Base-by-base conservation (phyloP, 2,329 filamentous ascomycete genomes). In the Colletotrichum trifolii region DNA sequence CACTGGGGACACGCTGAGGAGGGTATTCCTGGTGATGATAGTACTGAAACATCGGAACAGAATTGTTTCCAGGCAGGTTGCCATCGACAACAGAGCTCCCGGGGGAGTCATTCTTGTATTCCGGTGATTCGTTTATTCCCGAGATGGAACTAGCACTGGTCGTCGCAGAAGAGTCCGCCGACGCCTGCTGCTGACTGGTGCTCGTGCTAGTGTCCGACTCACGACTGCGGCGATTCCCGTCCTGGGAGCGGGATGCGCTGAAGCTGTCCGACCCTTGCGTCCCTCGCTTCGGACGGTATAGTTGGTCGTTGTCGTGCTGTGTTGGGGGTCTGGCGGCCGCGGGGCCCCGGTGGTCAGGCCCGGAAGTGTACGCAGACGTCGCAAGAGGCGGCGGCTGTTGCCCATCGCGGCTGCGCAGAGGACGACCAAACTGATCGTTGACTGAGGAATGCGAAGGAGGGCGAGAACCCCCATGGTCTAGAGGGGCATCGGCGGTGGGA, bases 31-130 rank as follows among this genome's bases (percentile, higher is more conserved):
- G 81, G 69, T 87, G 87, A 69, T 89, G 87, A 69, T 89, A 85
- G 69, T 90, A 89, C 71, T 89, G 87, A 59, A 89, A 82, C 67
- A 83, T 83, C 10, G 87, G 85, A 8, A 89, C 83, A 4, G 80
- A 75, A 58, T 80, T 78, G 67, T 74, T 78, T 59, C 75, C 78
- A 6, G 77, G 71, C 54, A 78, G 71, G 55, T 77, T 76, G 13
- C 80, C 81, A 46, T 85, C 82, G 34, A 82, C 76, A 36, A 85
- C 71, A 7, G 85, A 87, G 71, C 83, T 85, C 60, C 81, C 81
- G 1, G 81, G 78, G 8, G 84, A 87, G n/a, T 76, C 78, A 61
- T 79, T 78, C 34, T 78, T 78, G 68, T 76, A 78, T 42, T 85
- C 83, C 11, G 75, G 75, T 49, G 72, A 75, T 67, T 87, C 85